Evolutionary conservation across 1,284 basidiomycete species (phyloP).

Genomic region (Sparassis latifolia): DNA sequence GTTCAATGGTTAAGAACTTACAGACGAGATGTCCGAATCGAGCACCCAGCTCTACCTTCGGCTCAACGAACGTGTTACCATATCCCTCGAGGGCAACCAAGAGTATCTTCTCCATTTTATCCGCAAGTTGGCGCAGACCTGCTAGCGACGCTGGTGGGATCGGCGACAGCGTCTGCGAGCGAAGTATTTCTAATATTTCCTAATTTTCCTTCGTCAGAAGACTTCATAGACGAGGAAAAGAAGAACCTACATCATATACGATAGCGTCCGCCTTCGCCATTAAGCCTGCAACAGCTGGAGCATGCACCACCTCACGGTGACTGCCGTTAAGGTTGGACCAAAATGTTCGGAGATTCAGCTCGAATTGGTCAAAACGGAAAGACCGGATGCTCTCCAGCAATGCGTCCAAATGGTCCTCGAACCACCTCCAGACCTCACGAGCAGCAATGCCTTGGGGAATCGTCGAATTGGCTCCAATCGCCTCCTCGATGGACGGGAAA

Average conservation of each 20-base stretch:
- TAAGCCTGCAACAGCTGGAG: constrained; percentile 77
- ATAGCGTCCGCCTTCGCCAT: constrained; percentile 87
- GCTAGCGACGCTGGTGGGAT: constrained; percentile 62
- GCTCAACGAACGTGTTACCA: constrained; percentile 85
- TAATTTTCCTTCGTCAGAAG: constrained; percentile 23
- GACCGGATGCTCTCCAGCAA: constrained; percentile 69
- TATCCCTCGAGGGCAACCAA: constrained; percentile 75
- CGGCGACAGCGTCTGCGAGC: constrained; percentile 76
- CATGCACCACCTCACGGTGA: constrained; percentile 80
- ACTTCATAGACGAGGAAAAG: neutral
- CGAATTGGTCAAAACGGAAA: constrained; percentile 82
- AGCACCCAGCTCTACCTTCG: constrained; percentile 82
- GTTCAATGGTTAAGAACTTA: constrained; percentile 36
- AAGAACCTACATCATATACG: constrained; percentile 69
- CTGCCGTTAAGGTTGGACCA: constrained; percentile 69
- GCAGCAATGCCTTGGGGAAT: constrained; percentile 71
- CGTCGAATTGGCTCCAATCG: constrained; percentile 64
- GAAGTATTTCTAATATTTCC: constrained; percentile 82
- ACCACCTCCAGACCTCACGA: constrained; percentile 82
- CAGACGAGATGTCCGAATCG: constrained; percentile 84
- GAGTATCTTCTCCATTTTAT: constrained; percentile 87
- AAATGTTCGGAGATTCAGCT: constrained; percentile 76
- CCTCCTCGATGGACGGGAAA: constrained; percentile 82
- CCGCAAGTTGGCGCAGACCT: constrained; percentile 73
- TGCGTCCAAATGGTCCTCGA: constrained; percentile 77